Evolutionary conservation across 176 grass and related monocot species (phyloP).

Genomic region (Aechmea fasciata): DNA sequence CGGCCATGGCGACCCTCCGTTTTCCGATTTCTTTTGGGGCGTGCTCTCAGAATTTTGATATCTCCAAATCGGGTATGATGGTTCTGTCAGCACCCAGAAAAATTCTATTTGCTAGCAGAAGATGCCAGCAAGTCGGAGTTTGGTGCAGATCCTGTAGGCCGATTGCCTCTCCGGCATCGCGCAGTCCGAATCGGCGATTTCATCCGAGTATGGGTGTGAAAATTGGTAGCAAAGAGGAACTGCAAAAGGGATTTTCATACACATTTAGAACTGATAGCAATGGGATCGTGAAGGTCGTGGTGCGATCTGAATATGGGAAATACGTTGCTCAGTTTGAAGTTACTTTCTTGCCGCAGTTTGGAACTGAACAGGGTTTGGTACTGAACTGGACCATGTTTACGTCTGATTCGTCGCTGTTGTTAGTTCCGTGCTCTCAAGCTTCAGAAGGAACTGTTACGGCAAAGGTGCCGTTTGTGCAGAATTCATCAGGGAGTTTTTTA

Average conservation of each 20-base stretch:
- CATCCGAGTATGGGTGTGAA: background rate
- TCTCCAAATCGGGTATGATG: background rate
- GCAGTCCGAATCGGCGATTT: background rate
- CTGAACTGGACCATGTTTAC: slow-evolving; percentile 24
- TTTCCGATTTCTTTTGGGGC: background rate
- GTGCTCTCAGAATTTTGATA: background rate
- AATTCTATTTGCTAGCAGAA: background rate
- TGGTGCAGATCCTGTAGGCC: background rate
- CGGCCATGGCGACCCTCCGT: background rate
- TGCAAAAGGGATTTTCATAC: slow-evolving; percentile 9
- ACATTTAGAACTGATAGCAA: slow-evolving; percentile 25
- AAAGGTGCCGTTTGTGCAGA: slow-evolving; percentile 9
- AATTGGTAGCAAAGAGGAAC: slow-evolving; percentile 18
- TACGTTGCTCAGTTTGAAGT: slow-evolving; percentile 26
- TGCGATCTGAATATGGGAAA: slow-evolving; percentile 14
- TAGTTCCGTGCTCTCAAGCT: background rate
- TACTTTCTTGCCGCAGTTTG: slow-evolving; percentile 15
- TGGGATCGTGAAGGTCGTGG: slow-evolving; percentile 25
- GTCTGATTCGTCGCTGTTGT: slow-evolving; percentile 22
- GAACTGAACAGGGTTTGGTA: slow-evolving; percentile 2
- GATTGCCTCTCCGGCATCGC: background rate
- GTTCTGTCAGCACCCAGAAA: background rate
- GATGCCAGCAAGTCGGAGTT: background rate
- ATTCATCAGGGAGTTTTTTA: slow-evolving; percentile 14
- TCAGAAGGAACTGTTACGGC: slow-evolving; percentile 10